Conservation (phyloP, 805 yeast genomes). For the Myxozyma sirexii region DNA sequence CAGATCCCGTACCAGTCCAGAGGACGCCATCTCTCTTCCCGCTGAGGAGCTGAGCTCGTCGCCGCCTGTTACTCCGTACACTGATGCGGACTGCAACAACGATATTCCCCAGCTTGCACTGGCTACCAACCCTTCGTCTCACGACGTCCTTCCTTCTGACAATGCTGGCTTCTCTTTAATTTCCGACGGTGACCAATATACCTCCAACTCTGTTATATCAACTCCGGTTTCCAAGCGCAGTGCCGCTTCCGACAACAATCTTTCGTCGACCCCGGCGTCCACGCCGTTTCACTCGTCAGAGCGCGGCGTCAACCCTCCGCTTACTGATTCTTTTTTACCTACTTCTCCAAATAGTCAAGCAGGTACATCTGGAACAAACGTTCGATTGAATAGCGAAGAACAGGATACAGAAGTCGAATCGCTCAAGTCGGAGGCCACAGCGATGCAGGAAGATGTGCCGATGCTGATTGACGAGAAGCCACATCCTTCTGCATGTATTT, state of each 20-base stretch:
- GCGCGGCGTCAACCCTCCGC: background rate
- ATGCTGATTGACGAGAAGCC: slow-evolving; percentile 14
- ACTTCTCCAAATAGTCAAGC: background rate
- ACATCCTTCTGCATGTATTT: slow-evolving; percentile 34
- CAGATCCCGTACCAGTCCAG: background rate
- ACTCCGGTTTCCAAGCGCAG: slow-evolving; percentile 29
- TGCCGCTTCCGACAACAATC: slow-evolving; percentile 2
- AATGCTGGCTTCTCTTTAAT: background rate
- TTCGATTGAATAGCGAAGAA: background rate
- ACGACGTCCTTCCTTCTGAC: background rate
- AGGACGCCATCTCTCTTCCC: background rate
- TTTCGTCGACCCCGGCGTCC: slow-evolving; percentile 27
- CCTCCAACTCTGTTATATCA: slow-evolving; percentile 16
- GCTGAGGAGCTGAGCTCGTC: slow-evolving; percentile 13
- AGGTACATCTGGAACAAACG: background rate
- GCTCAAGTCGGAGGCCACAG: background rate
- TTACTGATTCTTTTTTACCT: background rate
- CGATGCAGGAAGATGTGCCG: background rate
- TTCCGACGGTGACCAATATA: background rate
- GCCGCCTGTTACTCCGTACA: slow-evolving; percentile 6
- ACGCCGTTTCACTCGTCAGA: slow-evolving; percentile 25
- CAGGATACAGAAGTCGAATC: slow-evolving; percentile 1
- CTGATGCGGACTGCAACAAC: background rate
- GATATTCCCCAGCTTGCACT: background rate
- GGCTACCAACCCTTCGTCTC: background rate